Base-by-base conservation (phyloP, 2,329 filamentous ascomycete genomes). In the Cadophora malorum region DNA sequence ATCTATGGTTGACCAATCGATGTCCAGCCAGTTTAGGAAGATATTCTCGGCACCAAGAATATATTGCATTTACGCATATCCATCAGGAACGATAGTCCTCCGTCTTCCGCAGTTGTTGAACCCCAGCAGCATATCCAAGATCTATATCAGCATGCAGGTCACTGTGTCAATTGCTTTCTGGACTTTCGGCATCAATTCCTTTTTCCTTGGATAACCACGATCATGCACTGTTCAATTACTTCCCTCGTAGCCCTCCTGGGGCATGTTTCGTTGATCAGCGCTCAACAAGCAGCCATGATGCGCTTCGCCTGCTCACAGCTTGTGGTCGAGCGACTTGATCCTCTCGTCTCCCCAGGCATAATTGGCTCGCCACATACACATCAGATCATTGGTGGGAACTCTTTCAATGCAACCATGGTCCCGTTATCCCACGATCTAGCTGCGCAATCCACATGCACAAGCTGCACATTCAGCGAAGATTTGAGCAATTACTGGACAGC, bases 361-460 rank as follows among this genome's bases (percentile, higher is more conserved):
- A 55, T 62, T 14, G 70, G 70, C 0, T 67, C 71, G 31, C 62
- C 67, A 38, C 71, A 72, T 50, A 61, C 71, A 3, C 71, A 72
- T 60, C 67, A 70, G 56, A 67, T 72, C n/a, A 67, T 68, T 33
- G 64, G 68, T 8, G 70, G 70, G 4, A 80, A 81, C 70, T 78
- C 79, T 0, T 80, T 82, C 77, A 80, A 80, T 64, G 69, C 77
- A 5, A 77, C 76, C 45, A 81, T 82, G 80, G 73, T 76, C 49
- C 69, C 74, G 0, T 69, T 69, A 28, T 63, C 65, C n/a, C 60
- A 69, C 55, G 73, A 73, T 49, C 71, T 74, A 50, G 74, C 75
- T 66, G 38, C 77, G 9, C 66, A 72, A 53, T 73, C 76, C 0
- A 76, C 72, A 0, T 78, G 76, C 70, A 77, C 75, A 21, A 76